Base-by-base conservation (phyloP, 352 stramenopile species). In the Phytophthora hybrid region DNA sequence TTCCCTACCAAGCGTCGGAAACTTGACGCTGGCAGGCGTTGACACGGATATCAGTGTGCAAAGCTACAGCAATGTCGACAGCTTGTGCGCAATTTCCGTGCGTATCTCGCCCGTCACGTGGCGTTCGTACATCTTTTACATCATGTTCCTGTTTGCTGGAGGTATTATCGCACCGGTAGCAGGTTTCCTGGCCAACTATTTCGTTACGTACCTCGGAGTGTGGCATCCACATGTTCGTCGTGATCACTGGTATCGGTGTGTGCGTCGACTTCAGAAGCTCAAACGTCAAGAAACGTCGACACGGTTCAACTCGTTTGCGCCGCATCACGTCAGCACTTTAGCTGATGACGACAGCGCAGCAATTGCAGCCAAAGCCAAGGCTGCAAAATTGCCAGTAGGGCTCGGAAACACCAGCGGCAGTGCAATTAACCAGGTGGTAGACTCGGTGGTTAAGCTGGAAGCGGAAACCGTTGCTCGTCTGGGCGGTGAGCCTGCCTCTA, bases 221-320 rank as follows among this genome's bases (percentile, higher is more conserved):
- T 96, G 88, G 90, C 90, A 96, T 44, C 85, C 90, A 0, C 90
- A 96, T 44, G 88, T 96, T 19, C 88, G 90, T 44, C 79, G 90
- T 66, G 90, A 96, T 55, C 82, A 94, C 67, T 96, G 90, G 90
- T 95, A 89, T 62, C 80, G 85, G 55, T 95, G 88, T 59, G 80
- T 95, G 9, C 79, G 80, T 23, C 79, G 84, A 34, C 75, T 96
- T 8, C 87, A 94, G 62, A 92, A 93, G 61, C 73, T 94, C 55
- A 93, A 94, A 60, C 87, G 85, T 2, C 87, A 94, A 67, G 81
- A 91, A 51, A 90, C 75, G 1, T 82, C 88, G 29, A 83, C 90
- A 39, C 81, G 88, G 7, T 96, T 93, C 53, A 82, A 92, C 23
- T 96, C 90, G 9, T 96, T 96, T 78, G 83, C 90, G 0, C 86